A percentile compares a stretch with the other conserved stretches of the same genome.
Conservation (phyloP, 2,329 filamentous ascomycete species). For the Cladosporium oxysporum region DNA sequence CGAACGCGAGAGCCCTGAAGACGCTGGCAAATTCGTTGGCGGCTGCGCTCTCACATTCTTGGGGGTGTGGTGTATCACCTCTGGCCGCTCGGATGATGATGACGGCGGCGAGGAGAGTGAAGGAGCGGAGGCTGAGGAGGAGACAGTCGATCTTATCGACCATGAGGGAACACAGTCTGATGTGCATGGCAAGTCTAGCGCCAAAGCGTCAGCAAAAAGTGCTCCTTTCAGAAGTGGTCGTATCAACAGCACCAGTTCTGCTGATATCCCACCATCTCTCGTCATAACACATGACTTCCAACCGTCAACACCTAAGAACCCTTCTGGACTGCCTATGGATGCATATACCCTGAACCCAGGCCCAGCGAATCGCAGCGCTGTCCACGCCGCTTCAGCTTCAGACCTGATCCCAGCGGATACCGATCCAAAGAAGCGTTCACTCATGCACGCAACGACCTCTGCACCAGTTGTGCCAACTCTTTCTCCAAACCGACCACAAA, state of each 20-base stretch:
- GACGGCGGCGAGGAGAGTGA: conserved; percentile 48
- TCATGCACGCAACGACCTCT: conserved; percentile 41
- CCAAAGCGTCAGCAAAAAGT: conserved; percentile 1
- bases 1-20: conserved; percentile 72
- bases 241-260: not conserved
- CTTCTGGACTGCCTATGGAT: conserved; percentile 14
- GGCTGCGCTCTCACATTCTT: conserved; percentile 92
- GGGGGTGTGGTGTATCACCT: conserved; percentile 96
- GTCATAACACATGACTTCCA: conserved; percentile 27
- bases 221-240: not conserved
- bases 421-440: conserved; percentile 29
- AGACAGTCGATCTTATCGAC: conserved; percentile 45
- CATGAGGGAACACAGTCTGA: conserved; percentile 38
- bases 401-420: conserved; percentile 24
- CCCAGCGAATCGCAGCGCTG: conserved; percentile 34
- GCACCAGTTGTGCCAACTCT: conserved; percentile 32
- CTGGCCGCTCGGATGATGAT: conserved; percentile 68
- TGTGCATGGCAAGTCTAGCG: conserved; percentile 20
- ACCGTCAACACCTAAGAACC: conserved; percentile 28
- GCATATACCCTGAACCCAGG: conserved; percentile 9
- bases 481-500: conserved; percentile 26
- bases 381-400: conserved; percentile 32
- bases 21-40: conserved; percentile 81
- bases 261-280: conserved; percentile 24
- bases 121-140: conserved; percentile 36